Base-by-base conservation (phyloP, 306 rosid genomes). In the Trifolium pratense region DNA sequence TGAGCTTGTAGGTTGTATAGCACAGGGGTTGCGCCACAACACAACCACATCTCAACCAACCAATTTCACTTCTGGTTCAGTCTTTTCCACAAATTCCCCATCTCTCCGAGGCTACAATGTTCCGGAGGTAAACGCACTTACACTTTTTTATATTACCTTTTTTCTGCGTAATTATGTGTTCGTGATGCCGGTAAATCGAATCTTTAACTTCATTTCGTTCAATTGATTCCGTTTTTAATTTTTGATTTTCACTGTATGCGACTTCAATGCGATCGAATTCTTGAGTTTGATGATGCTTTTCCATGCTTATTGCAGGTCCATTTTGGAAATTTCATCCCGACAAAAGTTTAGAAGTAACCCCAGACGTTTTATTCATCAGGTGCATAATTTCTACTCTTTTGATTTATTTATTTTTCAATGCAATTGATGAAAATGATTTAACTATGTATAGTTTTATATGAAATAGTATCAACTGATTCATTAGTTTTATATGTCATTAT, bases 321-420 rank as follows among this genome's bases (percentile, higher is more conserved):
- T 94, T 79, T 61, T 89, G 80, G 74, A 84, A 87, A 60, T 89
- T 63, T 87, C 95, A 20, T 87, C 86, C 36, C 91, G 87, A 48
- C 81, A 81, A 21, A 79, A 83, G 15, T 18, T 77, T 78, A 71
- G 86, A 74, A 83, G 78, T 58, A 88, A 78, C 80, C 91, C 96
- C 34, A 83, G 83, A 80, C 82, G 71, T 76, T 78, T 79, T 81
- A n/a, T 78, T 21, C 60, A 65, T 59, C 97, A 75, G 97, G 97
- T 83, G 74, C 75, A 77, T 72, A 0, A 14, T 39, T 15, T 71
- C 42, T 56, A 20, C 70, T 74, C 20, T 42, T 61, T 48, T 12
- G 29, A 18, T 29, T 48, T 48, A 2, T 68, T 14, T 3, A 21
- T 59, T 3, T 71, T 73, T 23, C 32, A 1, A 16, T 59, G 62